Evolutionary conservation across 176 grass and related monocot species (phyloP), one percentile per base, ranked within the genome.

Genomic region (Rhynchospora pubera): DNA sequence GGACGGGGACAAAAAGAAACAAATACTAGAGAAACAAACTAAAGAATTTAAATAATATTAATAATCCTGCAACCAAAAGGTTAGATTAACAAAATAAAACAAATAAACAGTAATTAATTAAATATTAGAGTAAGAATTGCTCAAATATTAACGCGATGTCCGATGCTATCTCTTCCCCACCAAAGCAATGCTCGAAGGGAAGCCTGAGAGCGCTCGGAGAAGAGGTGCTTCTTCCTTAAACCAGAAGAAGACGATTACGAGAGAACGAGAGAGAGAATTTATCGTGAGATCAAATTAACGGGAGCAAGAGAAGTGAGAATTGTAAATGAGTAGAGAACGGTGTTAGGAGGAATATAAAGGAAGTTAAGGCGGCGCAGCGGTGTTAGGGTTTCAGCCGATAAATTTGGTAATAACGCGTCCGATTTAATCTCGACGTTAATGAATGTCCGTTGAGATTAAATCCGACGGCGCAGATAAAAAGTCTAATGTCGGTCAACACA

Each of bases 61-160:
- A 16, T 52, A 87, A 77, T 52, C 81, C 69, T 87, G 69, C 79
- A 78, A 23, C 6, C 56, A n/a, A 66, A 75, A 26, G 55, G 55
- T 87, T 77, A 83, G 85, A 76, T 14, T 22, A 77, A 68, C 34
- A 82, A 58, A 71, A 50, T 15, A 23, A 53, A 43, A 64, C 15
- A 62, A 82, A 79, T 64, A 51, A 66, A 57, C 42, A 57, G 53
- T 62, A 86, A 75, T 51, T 13, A 57, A 77, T 30, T 15, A 75
- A 71, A 11, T 46, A 71, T 11, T 45, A 14, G 42, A 70, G 66
- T 70, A 22, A 70, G 65, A 42, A 16, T 18, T 61, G 22, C 32
- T 56, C 24, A 39, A 16, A 60, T 28, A 62, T 44, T 16, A 39
- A 48, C 67, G 44, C 69, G 52, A 11, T 12, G 16, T 84, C 10